These are phyloP conservation scores for Ramaria rubella DNA, from an alignment of 768 basidiomycete genomes.

Conservation along the genomic window DNA sequence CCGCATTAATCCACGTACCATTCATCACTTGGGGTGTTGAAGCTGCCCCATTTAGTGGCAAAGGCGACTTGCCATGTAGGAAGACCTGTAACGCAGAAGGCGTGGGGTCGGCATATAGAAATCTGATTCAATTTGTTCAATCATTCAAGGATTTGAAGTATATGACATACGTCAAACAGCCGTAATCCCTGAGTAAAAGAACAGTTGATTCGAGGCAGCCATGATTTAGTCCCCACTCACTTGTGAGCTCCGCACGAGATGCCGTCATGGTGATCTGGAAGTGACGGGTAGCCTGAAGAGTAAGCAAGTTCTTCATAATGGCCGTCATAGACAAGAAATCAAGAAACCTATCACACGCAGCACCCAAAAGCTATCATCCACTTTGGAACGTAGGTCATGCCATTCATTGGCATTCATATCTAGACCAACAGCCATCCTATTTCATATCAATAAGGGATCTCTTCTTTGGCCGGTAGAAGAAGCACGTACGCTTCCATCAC, in stretches of 20 bases:
- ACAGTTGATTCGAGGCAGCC: background rate
- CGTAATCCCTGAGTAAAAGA: constrained; percentile 62
- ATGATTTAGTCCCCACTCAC: constrained; percentile 30
- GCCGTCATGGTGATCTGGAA: constrained; percentile 73
- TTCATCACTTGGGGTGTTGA: background rate
- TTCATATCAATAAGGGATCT: background rate
- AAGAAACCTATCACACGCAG: constrained; percentile 71
- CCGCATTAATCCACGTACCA: constrained; percentile 68
- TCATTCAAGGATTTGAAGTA: background rate
- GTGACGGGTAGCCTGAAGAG: constrained; percentile 71
- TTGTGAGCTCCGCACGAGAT: constrained; percentile 89
- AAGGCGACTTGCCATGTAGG: constrained; percentile 34
- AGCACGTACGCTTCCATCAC: constrained; percentile 79
- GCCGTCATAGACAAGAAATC: background rate
- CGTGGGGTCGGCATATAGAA: constrained; percentile 80
- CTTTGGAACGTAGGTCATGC: constrained; percentile 54
- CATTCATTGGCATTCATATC: constrained; percentile 69
- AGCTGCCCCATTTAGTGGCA: constrained; percentile 11
- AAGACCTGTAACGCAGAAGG: constrained; percentile 80
- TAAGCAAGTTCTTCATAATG: background rate
- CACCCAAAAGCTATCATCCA: constrained; percentile 86
- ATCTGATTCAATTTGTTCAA: constrained; percentile 37
- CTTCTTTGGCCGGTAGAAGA: background rate
- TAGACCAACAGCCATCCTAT: constrained; percentile 76
- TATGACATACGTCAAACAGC: constrained; percentile 68